phyloP scores from a whole-genome alignment of 2,329 filamentous ascomycete species.

The Xylaria polymorpha region DNA sequence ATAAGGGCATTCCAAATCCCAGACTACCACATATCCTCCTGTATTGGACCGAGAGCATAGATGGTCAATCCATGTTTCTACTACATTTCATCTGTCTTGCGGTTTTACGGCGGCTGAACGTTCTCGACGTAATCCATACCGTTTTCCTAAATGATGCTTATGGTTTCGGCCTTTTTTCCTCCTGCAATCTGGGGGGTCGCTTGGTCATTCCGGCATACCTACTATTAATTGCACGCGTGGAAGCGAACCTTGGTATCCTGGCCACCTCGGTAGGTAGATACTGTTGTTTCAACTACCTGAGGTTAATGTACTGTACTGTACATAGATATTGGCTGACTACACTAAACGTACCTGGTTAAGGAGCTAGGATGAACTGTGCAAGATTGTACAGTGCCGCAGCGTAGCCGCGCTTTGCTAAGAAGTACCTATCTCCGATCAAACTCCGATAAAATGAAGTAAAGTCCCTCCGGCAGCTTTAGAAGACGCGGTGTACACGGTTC shows the following conservation, averaged over 20 bases:
- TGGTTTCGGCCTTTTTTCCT: background rate
- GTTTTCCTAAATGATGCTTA: background rate
- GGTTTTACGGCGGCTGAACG: background rate
- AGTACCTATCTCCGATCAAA: conserved; percentile 33
- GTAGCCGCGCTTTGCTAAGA: background rate
- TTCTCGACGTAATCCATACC: background rate
- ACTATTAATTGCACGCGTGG: background rate
- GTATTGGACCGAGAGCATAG: background rate
- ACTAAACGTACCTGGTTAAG: background rate
- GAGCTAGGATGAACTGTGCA: conserved; percentile 5
- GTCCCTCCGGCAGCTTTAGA: conserved; percentile 2
- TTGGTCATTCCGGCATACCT: background rate
- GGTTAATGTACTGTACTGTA: no score
- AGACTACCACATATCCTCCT: background rate
- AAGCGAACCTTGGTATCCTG: background rate
- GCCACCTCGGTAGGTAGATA: no score
- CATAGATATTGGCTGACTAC: background rate
- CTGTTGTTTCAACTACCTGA: no score
- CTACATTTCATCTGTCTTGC: background rate
- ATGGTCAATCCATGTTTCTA: background rate
- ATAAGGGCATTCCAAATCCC: background rate
- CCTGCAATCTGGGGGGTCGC: background rate
- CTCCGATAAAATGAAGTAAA: conserved; percentile 28
- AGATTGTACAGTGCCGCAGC: background rate
- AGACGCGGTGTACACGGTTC: conserved; percentile 3